Conservation (phyloP, 495 filamentous ascomycete genomes). For the Aspergillus diversus region DNA sequence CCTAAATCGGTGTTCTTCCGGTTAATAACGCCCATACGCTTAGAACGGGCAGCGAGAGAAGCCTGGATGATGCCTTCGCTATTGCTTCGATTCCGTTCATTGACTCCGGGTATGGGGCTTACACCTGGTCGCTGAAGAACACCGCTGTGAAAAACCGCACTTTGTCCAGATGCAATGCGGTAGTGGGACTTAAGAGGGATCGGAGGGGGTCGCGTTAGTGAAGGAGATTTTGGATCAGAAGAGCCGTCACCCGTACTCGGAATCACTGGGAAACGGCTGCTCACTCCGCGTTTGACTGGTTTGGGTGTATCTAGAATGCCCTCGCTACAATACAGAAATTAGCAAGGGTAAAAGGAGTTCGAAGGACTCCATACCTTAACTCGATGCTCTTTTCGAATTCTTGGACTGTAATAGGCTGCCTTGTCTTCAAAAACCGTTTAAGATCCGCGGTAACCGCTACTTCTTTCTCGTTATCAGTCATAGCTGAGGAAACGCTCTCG, state of each 20-base stretch:
- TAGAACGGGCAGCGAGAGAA: constrained; percentile 57
- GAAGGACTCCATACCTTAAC: constrained; percentile 53
- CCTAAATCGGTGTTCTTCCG: constrained; percentile 74
- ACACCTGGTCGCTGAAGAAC: constrained; percentile 68
- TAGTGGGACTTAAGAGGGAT: constrained; percentile 78
- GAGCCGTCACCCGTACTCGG: constrained; percentile 60
- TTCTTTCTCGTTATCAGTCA: constrained; percentile 65
- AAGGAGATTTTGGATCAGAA: constrained; percentile 64
- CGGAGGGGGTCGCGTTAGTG: constrained; percentile 66
- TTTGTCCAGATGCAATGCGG: constrained; percentile 74
- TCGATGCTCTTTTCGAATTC: constrained; percentile 69
- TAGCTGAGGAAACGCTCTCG: constrained; percentile 44
- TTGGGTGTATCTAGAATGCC: constrained; percentile 69
- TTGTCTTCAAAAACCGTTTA: constrained; percentile 74
- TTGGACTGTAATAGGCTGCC: constrained; percentile 52
- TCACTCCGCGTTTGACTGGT: constrained; percentile 72
- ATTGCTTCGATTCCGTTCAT: constrained; percentile 86
- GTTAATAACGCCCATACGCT: constrained; percentile 81
- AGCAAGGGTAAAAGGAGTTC: constrained; percentile 4
- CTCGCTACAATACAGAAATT: constrained; percentile 44
- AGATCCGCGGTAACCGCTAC: constrained; percentile 70
- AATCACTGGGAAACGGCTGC: constrained; percentile 82
- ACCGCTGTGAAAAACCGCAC: constrained; percentile 57
- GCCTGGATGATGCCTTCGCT: constrained; percentile 79
- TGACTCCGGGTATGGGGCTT: constrained; percentile 62